phyloP scores from a whole-genome alignment of 768 basidiomycete species.

The Russula sp. region DNA sequence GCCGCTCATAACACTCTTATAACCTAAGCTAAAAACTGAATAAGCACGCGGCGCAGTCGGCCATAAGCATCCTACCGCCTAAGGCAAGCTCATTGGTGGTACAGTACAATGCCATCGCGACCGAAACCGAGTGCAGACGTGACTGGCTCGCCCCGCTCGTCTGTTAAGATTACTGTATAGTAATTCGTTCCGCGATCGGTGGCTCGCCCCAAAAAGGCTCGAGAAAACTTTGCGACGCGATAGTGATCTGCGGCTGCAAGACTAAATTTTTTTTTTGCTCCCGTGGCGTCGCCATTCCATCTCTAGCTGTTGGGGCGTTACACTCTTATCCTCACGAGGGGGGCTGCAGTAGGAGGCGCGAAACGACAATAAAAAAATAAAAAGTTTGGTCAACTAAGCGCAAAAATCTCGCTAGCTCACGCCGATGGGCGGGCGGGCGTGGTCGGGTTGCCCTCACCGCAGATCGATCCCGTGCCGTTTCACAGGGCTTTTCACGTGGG shows the following conservation, averaged over 20 bases:
- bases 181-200: not conserved
- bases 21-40: slow-evolving; percentile 19
- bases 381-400: not conserved
- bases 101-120: too few species aligned
- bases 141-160: not conserved
- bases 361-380: not conserved
- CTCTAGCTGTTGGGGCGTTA: not conserved
- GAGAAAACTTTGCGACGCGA: not conserved
- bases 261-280: slow-evolving; percentile 2
- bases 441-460: not conserved
- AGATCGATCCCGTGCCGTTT: not conserved
- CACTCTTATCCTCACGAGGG: not conserved
- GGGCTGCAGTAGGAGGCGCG: not conserved
- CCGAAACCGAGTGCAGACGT: not conserved
- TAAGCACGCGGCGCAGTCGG: slow-evolving; percentile 7
- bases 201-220: not conserved
- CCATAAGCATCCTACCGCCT: slow-evolving; percentile 1
- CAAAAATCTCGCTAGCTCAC: not conserved
- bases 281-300: not conserved
- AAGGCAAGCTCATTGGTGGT: not conserved
- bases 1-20: not conserved
- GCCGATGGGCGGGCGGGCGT: not conserved
- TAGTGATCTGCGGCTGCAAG: not conserved
- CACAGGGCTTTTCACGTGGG: not conserved
- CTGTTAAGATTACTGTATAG: not conserved